phyloP scores from a whole-genome alignment of 352 stramenopile species.

The Pythium insidiosum region DNA sequence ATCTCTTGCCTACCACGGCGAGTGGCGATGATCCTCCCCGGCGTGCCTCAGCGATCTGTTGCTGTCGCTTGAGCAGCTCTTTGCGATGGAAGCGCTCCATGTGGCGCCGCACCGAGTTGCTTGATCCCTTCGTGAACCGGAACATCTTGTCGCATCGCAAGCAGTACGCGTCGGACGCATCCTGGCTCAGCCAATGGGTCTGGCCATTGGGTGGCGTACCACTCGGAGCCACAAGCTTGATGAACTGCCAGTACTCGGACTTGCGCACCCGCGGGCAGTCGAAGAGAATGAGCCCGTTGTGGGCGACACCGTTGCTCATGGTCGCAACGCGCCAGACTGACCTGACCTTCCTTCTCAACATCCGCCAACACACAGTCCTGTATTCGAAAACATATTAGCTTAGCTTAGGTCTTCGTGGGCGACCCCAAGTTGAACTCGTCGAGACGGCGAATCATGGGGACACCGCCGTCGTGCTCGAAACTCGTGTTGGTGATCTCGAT shows the following conservation, averaged over 20 bases:
- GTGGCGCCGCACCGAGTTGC: constrained; percentile 47
- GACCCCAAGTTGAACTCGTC: constrained; percentile 84
- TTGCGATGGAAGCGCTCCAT: constrained; percentile 49
- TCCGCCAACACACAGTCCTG: constrained; percentile 9
- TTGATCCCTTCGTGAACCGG: constrained; percentile 46
- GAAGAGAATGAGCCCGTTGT: constrained; percentile 44
- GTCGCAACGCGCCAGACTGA: neutral
- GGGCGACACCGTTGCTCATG: constrained; percentile 46
- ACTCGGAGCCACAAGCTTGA: constrained; percentile 37
- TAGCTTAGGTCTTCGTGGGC: constrained; percentile 4
- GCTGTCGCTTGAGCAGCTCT: constrained; percentile 24
- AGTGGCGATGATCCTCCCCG: neutral
- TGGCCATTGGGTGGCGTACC: constrained; percentile 21
- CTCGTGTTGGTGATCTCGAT: constrained; percentile 90
- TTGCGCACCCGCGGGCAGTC: constrained; percentile 46
- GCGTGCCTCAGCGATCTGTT: constrained; percentile 7
- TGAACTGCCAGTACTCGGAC: constrained; percentile 57
- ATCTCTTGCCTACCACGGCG: no score
- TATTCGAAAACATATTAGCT: neutral
- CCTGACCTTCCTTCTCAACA: constrained; percentile 13
- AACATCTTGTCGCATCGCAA: constrained; percentile 37
- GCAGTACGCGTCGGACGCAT: constrained; percentile 39
- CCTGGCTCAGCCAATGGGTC: constrained; percentile 48
- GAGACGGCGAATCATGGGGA: constrained; percentile 75
- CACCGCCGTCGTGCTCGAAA: constrained; percentile 73